Percentiles rank a stretch among this genome's conserved stretches.
phyloP scores from a whole-genome alignment of 768 basidiomycete genomes.

The Mrakia gelida region DNA sequence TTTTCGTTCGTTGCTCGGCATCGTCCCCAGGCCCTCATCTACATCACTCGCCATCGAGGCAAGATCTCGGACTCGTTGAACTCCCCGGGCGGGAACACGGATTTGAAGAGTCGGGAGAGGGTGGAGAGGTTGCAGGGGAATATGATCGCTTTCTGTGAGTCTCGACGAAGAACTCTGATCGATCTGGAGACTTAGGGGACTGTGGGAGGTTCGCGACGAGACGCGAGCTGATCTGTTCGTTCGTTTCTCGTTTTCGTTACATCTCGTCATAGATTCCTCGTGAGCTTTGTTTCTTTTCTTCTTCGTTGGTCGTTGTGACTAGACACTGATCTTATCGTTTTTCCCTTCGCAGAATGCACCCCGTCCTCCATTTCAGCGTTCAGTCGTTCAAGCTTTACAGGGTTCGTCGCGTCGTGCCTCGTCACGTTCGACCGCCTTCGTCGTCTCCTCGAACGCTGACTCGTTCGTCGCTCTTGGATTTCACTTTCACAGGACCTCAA shows the following conservation, averaged over 20 bases:
- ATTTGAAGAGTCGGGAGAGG: constrained; percentile 10
- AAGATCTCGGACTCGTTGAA: constrained; percentile 27
- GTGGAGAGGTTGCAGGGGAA: constrained; percentile 27
- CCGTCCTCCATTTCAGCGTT: constrained; percentile 26
- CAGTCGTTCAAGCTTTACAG: constrained; percentile 27
- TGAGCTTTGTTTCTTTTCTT: background rate
- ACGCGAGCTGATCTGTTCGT: no score
- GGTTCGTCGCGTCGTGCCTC: background rate
- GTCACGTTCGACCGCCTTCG: background rate
- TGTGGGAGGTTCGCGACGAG: no score
- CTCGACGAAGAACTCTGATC: no score
- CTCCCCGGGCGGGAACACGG: constrained; percentile 1
- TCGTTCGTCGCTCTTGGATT: background rate
- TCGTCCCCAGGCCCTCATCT: constrained; percentile 11
- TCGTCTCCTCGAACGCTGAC: background rate
- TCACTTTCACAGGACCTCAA: background rate
- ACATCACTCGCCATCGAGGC: constrained; percentile 14
- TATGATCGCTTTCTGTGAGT: constrained; percentile 29
- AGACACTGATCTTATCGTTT: background rate
- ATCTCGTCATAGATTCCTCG: background rate
- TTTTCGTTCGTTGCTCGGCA: no score
- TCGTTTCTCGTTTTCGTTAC: background rate
- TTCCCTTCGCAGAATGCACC: constrained; percentile 1
- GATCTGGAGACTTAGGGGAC: no score
- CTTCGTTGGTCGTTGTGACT: background rate